These are phyloP conservation scores for Tillandsia leiboldiana DNA, from an alignment of 176 grass and related monocot genomes.

Conservation along the genomic window DNA sequence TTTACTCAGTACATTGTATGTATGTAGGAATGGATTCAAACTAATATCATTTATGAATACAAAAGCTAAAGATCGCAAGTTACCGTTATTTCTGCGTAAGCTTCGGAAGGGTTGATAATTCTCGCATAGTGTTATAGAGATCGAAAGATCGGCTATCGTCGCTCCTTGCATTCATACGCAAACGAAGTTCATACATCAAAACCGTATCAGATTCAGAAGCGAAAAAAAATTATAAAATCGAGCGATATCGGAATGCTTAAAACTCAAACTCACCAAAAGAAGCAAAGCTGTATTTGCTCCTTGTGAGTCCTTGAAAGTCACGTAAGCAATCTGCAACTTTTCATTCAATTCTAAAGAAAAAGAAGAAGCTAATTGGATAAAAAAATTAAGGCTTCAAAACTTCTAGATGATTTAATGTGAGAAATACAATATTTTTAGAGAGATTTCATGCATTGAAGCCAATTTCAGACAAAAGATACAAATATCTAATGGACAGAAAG, in stretches of 20 bases:
- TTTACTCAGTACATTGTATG: no score
- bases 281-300: slow-evolving; percentile 35
- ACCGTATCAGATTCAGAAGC: background rate
- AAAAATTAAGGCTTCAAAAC: no score
- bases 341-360: slow-evolving; percentile 8
- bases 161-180: slow-evolving; percentile 21
- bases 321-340: slow-evolving; percentile 30
- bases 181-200: background rate
- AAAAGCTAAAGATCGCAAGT: background rate
- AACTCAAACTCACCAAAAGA: slow-evolving; percentile 26
- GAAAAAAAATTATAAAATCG: background rate
- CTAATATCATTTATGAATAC: no score
- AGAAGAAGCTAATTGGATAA: background rate
- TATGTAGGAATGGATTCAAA: no score
- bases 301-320: slow-evolving; percentile 42
- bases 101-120: slow-evolving; percentile 40
- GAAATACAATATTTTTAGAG: no score
- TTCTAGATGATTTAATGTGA: no score
- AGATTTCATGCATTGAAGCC: no score
- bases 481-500: background rate
- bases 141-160: slow-evolving; percentile 29
- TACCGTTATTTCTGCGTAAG: slow-evolving; percentile 7
- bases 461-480: background rate
- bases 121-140: slow-evolving; percentile 30
- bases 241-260: background rate